A percentile compares a stretch with the other conserved stretches of the same genome.
These are phyloP conservation scores for Curvularia sp. DNA, from an alignment of 2,329 filamentous ascomycete genomes.

Conservation along the genomic window DNA sequence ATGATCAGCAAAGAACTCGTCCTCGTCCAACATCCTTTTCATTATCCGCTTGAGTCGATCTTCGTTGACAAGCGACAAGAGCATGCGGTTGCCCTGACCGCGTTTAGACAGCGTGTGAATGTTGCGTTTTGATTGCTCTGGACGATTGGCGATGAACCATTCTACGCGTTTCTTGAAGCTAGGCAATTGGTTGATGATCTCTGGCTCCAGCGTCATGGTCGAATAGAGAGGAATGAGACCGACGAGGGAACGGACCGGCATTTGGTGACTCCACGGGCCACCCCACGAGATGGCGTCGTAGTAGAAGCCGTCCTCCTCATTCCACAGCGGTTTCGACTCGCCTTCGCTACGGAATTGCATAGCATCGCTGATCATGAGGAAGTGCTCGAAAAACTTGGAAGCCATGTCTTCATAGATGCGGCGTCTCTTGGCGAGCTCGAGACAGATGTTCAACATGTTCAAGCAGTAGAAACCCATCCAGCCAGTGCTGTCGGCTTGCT, in stretches of 20 bases:
- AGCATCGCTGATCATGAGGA: constrained; percentile 95
- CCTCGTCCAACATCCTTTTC: constrained; percentile 89
- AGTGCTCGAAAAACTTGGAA: constrained; percentile 98
- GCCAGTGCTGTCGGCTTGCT: constrained; percentile 96
- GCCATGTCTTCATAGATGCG: constrained; percentile 96
- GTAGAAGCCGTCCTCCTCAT: constrained; percentile 96
- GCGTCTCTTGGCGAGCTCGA: constrained; percentile 93
- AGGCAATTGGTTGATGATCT: constrained; percentile 89
- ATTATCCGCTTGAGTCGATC: constrained; percentile 90
- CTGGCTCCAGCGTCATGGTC: constrained; percentile 89
- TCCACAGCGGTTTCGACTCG: constrained; percentile 87
- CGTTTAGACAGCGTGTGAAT: constrained; percentile 92
- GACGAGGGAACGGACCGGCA: constrained; percentile 90
- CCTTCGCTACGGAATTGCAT: constrained; percentile 78
- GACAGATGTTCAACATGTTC: constrained; percentile 94
- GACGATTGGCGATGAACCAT: constrained; percentile 90
- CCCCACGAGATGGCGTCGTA: constrained; percentile 98
- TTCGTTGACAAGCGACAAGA: constrained; percentile 90
- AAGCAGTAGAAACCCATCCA: constrained; percentile 99
- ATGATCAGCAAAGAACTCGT: constrained; percentile 89
- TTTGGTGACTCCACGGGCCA: constrained; percentile 88
- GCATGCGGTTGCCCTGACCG: constrained; percentile 86
- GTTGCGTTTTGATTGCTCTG: constrained; percentile 88
- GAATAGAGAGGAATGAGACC: constrained; percentile 93
- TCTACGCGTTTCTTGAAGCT: constrained; percentile 91